Base-by-base conservation (phyloP, 2,329 filamentous ascomycete genomes). In the Allantophomopsis cytisporea region DNA sequence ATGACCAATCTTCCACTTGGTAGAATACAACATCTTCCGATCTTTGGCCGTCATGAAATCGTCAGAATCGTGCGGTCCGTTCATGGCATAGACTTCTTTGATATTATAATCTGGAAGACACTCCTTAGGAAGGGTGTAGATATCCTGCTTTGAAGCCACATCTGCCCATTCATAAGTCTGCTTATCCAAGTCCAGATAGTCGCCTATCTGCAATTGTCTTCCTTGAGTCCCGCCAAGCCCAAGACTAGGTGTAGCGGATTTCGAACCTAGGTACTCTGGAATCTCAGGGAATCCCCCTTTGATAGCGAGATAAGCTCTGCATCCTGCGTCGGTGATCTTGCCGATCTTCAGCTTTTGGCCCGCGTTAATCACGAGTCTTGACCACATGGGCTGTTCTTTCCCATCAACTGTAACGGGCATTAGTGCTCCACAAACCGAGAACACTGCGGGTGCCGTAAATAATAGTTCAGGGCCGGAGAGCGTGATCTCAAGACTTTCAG, bases 401-500 rank as follows among this genome's bases (percentile, higher is more conserved):
- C 62, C 67, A 43, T 79, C 71, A 1, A 80, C 51, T 2, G 55
- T 63, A 1, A 63, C 62, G 6, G 68, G 62, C 49, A 75, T 66
- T 0, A 63, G 55, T 2, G 74, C 69, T 35, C 75, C 76, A 33
- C 71, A 73, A 11, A 80, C 46, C 2, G 75, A 64, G 7, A 79
- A 60, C 1, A 75, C 55, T 1, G 73, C 73, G 12, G 66, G 56
- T 2, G 61, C 62, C 3, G 71, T 52, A 46, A 80, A 80, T 0
- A 59, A 58, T 15, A 80, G 52, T 23, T 76, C 71, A 0, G 76
- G 75, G 0, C 76, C 76, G 12, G 62, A 67, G 13, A 78, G 47
- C 0, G 75, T 79, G 18, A 78, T 71, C 46, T 81, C 76, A 1
- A 81, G 54, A 0, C 62, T 64, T 50, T 76, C 76, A 3, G 56